Evolutionary conservation across 225 moss, liverwort and hornwort species (phyloP).

Genomic region (Ulota crispa): DNA sequence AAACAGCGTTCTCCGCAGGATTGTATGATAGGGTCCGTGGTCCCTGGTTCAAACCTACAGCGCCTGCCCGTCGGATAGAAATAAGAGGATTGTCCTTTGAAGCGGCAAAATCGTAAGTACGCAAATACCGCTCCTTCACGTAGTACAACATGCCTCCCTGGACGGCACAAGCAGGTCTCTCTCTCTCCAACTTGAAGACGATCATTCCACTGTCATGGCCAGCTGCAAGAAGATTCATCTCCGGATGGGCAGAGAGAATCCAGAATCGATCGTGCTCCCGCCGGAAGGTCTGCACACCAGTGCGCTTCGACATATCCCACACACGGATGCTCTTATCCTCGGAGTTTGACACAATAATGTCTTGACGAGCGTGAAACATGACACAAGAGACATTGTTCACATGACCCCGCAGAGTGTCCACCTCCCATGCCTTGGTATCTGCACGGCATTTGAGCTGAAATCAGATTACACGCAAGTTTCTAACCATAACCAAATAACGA

Average conservation of each 20-base stretch:
- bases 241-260: slow-evolving; percentile 92
- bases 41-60: slow-evolving; percentile 87
- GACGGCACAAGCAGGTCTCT: slow-evolving; percentile 91
- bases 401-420: slow-evolving; percentile 89
- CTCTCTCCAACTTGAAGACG: slow-evolving; percentile 93
- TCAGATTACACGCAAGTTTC: background rate
- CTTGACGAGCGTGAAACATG: slow-evolving; percentile 97
- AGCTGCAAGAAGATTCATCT: slow-evolving; percentile 94
- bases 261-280: slow-evolving; percentile 95
- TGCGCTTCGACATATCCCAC: slow-evolving; percentile 96
- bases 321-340: slow-evolving; percentile 95
- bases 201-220: slow-evolving; percentile 99
- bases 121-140: slow-evolving; percentile 87
- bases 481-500: background rate
- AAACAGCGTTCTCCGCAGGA: slow-evolving; percentile 92
- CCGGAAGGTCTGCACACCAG: slow-evolving; percentile 90
- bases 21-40: slow-evolving; percentile 92
- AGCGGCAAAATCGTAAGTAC: slow-evolving; percentile 85
- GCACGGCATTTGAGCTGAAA: slow-evolving; percentile 11
- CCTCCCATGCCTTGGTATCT: slow-evolving; percentile 99
- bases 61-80: slow-evolving; percentile 77
- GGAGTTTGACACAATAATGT: slow-evolving; percentile 95
- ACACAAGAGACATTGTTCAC: slow-evolving; percentile 97
- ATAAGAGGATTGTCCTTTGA: slow-evolving; percentile 83
- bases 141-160: slow-evolving; percentile 88